Evolutionary conservation across 768 basidiomycete genomes (phyloP).

Genomic region (Amanita brunnescens): DNA sequence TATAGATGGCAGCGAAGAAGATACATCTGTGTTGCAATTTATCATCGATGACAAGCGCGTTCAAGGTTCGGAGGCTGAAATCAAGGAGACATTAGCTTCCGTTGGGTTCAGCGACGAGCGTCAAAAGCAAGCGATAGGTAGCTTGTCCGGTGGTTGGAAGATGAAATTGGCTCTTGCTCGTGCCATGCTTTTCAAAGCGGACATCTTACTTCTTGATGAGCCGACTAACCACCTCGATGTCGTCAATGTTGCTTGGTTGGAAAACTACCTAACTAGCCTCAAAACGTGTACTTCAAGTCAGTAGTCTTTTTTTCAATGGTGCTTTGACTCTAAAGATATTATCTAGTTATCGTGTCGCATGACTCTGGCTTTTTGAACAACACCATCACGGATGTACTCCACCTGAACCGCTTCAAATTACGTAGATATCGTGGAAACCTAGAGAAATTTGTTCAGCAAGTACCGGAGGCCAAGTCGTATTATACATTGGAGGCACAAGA

Average conservation of each 20-base stretch:
- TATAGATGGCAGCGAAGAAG: slow-evolving; percentile 92
- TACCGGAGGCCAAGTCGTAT: slow-evolving; percentile 97
- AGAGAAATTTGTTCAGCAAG: slow-evolving; percentile 86
- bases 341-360: slow-evolving; percentile 89
- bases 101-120: slow-evolving; percentile 90
- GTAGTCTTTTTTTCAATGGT: slow-evolving; percentile 12
- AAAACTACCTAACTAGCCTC: slow-evolving; percentile 83
- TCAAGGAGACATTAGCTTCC: slow-evolving; percentile 73
- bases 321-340: background rate
- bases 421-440: slow-evolving; percentile 94
- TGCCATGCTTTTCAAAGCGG: slow-evolving; percentile 97
- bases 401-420: slow-evolving; percentile 97
- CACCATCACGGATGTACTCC: slow-evolving; percentile 95
- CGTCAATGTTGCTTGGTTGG: slow-evolving; percentile 95
- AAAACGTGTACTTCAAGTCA: slow-evolving; percentile 87
- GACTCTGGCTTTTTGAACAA: slow-evolving; percentile 97
- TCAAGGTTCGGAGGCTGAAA: slow-evolving; percentile 56
- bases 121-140: slow-evolving; percentile 79
- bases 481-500: slow-evolving; percentile 93
- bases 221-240: slow-evolving; percentile 97
- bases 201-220: slow-evolving; percentile 93
- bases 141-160: slow-evolving; percentile 98
- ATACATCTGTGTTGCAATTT: slow-evolving; percentile 84
- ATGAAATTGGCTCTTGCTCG: slow-evolving; percentile 98
- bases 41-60: slow-evolving; percentile 82